Conservation (phyloP, 257 asterid genomes). For the Primulina huaijiensis region DNA sequence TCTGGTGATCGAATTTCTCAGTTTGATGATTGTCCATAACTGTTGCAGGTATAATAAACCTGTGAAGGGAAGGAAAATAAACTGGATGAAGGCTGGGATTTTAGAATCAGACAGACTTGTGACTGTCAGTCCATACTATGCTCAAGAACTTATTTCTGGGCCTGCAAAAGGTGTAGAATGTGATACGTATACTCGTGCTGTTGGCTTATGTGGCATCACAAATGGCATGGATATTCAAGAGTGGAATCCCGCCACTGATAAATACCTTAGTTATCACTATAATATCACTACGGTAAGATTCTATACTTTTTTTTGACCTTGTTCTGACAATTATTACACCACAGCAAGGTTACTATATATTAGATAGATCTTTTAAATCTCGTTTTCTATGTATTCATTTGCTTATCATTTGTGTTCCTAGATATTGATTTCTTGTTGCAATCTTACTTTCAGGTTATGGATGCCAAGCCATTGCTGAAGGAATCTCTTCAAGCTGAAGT, state of each 20-base stretch:
- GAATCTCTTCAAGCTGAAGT: conserved; percentile 96
- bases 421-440: neutral
- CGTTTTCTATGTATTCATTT: neutral
- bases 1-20: neutral
- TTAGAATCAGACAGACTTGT: conserved; percentile 58
- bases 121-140: conserved; percentile 93
- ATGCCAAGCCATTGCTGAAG: conserved; percentile 76
- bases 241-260: conserved; percentile 92
- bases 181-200: conserved; percentile 51
- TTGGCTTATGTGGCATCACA: conserved; percentile 54
- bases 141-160: conserved; percentile 72
- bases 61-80: conserved; percentile 84
- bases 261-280: conserved; percentile 57
- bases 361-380: neutral
- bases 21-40: conserved; percentile 15
- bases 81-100: conserved; percentile 97
- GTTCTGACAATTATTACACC: neutral
- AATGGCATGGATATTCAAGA: conserved; percentile 94
- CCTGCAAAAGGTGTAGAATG: conserved; percentile 85
- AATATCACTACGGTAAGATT: conserved; percentile 69
- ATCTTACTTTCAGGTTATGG: conserved; percentile 49
- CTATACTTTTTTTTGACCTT: neutral
- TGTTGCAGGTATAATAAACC: conserved; percentile 68
- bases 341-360: neutral
- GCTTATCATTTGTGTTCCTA: neutral